phyloP scores from a whole-genome alignment of 306 rosid species.

The Prosopis cineraria region DNA sequence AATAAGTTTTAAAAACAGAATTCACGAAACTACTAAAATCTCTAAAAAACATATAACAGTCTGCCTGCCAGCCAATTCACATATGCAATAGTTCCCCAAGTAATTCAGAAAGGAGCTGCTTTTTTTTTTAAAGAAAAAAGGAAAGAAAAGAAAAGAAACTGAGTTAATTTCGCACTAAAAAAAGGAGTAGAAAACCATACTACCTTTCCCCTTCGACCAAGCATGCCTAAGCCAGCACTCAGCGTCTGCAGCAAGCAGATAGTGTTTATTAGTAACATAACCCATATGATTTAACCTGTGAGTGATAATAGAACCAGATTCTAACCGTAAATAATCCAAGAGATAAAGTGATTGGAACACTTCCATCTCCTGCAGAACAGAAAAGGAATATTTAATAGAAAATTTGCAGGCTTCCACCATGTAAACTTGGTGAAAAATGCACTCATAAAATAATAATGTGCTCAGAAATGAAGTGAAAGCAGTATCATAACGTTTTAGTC shows the following conservation, averaged over 20 bases:
- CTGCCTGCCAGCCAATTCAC: background rate
- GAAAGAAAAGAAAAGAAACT: background rate
- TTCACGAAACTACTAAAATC: background rate
- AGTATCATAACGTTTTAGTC: background rate
- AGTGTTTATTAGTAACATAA: slow-evolving; percentile 13
- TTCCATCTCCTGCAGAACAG: slow-evolving; percentile 75
- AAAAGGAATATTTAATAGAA: slow-evolving; percentile 29
- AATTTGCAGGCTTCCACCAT: background rate
- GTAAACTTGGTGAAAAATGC: slow-evolving; percentile 1
- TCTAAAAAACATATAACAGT: background rate
- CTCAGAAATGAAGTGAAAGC: background rate
- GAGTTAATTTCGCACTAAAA: background rate
- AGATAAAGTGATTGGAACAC: slow-evolving; percentile 70
- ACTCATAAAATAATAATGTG: background rate
- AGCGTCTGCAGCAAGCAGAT: slow-evolving; percentile 65
- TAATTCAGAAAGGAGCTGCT: background rate
- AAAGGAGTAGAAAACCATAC: slow-evolving; percentile 14
- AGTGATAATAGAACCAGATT: slow-evolving; percentile 10
- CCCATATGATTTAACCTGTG: slow-evolving; percentile 24
- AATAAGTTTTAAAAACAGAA: background rate
- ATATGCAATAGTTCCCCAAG: slow-evolving; percentile 7
- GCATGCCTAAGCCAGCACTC: slow-evolving; percentile 81
- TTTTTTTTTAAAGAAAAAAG: background rate
- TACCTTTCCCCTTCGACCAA: slow-evolving; percentile 77
- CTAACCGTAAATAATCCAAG: slow-evolving; percentile 95